Conservation (phyloP, 2,329 filamentous ascomycete species). For the Phaeosphaeria sp. region DNA sequence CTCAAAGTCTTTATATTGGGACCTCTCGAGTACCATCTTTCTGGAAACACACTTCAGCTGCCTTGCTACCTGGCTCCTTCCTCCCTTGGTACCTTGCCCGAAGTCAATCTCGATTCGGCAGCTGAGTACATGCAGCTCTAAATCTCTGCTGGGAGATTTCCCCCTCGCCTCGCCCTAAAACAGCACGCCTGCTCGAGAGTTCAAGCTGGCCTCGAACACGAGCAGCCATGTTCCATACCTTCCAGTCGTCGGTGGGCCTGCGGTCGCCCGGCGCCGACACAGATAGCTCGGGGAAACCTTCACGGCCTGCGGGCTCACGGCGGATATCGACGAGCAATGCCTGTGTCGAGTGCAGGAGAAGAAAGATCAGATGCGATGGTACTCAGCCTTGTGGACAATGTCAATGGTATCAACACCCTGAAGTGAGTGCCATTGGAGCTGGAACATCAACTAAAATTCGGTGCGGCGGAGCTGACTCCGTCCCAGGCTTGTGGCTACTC, state of each 20-base stretch:
- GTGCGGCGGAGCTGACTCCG: conserved; percentile 1
- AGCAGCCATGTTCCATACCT: conserved; percentile 54
- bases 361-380: conserved; percentile 86
- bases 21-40: conserved; percentile 16
- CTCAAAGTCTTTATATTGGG: conserved; percentile 20
- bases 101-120: conserved; percentile 10
- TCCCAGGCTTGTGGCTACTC: conserved; percentile 73
- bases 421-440: conserved; percentile 43
- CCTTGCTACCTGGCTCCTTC: conserved; percentile 1
- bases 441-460: not conserved
- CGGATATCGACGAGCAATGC: conserved; percentile 64
- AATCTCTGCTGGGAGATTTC: conserved; percentile 8
- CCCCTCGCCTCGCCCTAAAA: conserved; percentile 4
- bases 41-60: conserved; percentile 10
- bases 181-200: not conserved
- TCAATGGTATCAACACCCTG: conserved; percentile 79
- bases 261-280: conserved; percentile 43
- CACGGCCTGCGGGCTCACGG: conserved; percentile 47
- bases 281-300: conserved; percentile 44
- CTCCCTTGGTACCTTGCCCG: conserved; percentile 13
- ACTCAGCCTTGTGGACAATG: conserved; percentile 83
- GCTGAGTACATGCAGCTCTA: conserved; percentile 13
- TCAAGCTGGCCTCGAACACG: conserved; percentile 1
- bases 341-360: conserved; percentile 77
- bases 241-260: conserved; percentile 47